These are phyloP conservation scores for Trichoderma arundinaceum DNA, from an alignment of 2,329 filamentous ascomycete genomes.

Conservation along the genomic window DNA sequence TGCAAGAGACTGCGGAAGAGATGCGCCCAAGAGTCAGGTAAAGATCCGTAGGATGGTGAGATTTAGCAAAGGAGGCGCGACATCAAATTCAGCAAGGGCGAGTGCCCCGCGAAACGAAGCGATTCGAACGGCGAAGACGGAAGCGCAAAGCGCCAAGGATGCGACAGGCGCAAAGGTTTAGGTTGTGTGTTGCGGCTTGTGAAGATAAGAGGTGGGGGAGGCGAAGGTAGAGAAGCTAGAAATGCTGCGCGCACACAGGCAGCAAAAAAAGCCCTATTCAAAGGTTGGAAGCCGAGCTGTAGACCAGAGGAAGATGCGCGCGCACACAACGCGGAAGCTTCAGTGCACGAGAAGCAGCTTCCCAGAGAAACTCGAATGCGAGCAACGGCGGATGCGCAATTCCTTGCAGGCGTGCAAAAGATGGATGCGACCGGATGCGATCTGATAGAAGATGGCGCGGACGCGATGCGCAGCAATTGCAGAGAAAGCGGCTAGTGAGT, in stretches of 20 bases:
- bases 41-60: slow-evolving; percentile 32
- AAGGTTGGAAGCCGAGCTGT: not conserved
- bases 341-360: slow-evolving; percentile 7
- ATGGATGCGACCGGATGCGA: slow-evolving; percentile 6
- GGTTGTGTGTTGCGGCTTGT: not conserved
- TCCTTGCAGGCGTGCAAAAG: not conserved
- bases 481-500: slow-evolving; percentile 3
- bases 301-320: not conserved
- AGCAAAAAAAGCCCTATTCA: not conserved
- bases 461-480: slow-evolving; percentile 9
- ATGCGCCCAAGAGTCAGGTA: slow-evolving; percentile 17
- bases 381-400: not conserved
- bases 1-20: slow-evolving; percentile 31
- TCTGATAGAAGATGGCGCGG: not conserved
- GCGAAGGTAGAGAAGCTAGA: too few species aligned
- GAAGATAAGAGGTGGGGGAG: too few species aligned
- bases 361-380: not conserved
- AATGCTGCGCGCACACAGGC: not conserved
- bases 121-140: not conserved
- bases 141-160: slow-evolving; percentile 14
- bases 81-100: slow-evolving; percentile 43
- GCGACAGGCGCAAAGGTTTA: slow-evolving; percentile 13
- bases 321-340: slow-evolving; percentile 14
- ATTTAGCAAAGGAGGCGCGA: slow-evolving; percentile 43
- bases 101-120: slow-evolving; percentile 24